phyloP scores from a whole-genome alignment of 1,284 basidiomycete genomes.

The Stereum hirsutum region DNA sequence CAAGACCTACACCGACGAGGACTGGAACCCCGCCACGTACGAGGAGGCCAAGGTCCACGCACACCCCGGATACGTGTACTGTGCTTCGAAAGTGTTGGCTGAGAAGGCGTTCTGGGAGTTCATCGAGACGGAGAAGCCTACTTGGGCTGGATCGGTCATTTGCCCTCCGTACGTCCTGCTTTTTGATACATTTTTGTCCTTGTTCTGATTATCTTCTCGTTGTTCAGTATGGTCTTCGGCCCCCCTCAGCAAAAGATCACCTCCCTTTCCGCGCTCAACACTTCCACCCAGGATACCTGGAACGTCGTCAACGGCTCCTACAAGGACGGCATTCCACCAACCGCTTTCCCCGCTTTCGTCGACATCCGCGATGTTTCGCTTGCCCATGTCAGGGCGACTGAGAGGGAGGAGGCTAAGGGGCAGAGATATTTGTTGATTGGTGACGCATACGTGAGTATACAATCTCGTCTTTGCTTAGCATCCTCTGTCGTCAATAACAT shows the following conservation, averaged over 20 bases:
- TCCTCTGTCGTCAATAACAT: too few relatives aligned
- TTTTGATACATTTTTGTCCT: too few relatives aligned
- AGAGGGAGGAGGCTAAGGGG: not conserved
- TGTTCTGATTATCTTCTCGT: too few relatives aligned
- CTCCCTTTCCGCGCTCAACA: not conserved
- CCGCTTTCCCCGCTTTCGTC: not conserved
- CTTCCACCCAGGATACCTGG: not conserved
- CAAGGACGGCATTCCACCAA: not conserved
- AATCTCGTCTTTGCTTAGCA: too few relatives aligned
- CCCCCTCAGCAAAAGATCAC: not conserved
- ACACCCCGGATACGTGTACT: not conserved
- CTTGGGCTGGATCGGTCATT: not conserved
- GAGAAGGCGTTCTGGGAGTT: not conserved
- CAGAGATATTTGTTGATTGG: not conserved
- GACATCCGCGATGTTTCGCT: constrained; percentile 1
- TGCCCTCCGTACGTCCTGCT: too few relatives aligned
- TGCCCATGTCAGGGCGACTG: not conserved
- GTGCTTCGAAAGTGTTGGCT: not conserved
- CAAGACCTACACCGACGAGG: not conserved
- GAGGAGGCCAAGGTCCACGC: not conserved
- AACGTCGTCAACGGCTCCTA: not conserved
- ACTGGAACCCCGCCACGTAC: not conserved
- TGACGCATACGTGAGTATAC: not conserved
- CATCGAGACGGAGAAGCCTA: not conserved
- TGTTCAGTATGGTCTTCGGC: not conserved